A percentile compares a stretch with the other conserved stretches of the same genome.
These are phyloP conservation scores for fission yeast (Schizosaccharomyces pombe) DNA, from an alignment of 805 yeast species.

Conservation along the genomic window DNA sequence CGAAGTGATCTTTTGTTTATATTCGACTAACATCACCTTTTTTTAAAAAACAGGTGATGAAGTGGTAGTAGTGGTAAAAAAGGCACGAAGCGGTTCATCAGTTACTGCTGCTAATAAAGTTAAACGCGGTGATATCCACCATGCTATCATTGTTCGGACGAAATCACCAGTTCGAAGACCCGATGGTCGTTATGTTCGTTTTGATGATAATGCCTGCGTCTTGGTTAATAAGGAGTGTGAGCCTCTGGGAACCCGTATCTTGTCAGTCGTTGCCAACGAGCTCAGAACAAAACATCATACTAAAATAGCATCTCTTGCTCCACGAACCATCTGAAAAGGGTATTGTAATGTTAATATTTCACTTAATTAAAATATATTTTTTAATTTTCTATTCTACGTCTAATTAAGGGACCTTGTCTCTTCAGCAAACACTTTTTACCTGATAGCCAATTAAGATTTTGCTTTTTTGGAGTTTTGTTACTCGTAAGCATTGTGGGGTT, in stretches of 20 bases:
- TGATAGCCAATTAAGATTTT: too few relatives aligned
- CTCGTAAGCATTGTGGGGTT: too few relatives aligned
- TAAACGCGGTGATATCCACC: slow-evolving; percentile 83
- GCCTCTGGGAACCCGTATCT: slow-evolving; percentile 82
- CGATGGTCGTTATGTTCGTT: slow-evolving; percentile 68
- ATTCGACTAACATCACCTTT: too few relatives aligned
- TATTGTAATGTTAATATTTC: background rate
- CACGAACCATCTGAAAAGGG: slow-evolving; percentile 24
- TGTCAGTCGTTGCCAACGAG: slow-evolving; percentile 72
- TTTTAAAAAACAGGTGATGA: slow-evolving; percentile 73
- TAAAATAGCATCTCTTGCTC: slow-evolving; percentile 78
- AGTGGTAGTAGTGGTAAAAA: slow-evolving; percentile 81
- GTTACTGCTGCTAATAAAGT: slow-evolving; percentile 49
- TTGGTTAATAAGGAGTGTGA: slow-evolving; percentile 77
- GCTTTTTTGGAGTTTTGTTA: too few relatives aligned
- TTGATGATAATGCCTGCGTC: slow-evolving; percentile 95
- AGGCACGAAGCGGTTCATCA: slow-evolving; percentile 61
- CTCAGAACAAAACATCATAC: slow-evolving; percentile 58
- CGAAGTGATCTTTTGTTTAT: background rate
- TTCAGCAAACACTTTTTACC: too few relatives aligned
- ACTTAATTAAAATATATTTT: slow-evolving; percentile 4
- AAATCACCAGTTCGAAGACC: slow-evolving; percentile 54
- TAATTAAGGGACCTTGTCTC: too few relatives aligned
- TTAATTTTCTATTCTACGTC: too few relatives aligned
- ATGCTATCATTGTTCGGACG: slow-evolving; percentile 87